phyloP scores from a whole-genome alignment of 2,329 filamentous ascomycete species.

The Microascus cirrosus region DNA sequence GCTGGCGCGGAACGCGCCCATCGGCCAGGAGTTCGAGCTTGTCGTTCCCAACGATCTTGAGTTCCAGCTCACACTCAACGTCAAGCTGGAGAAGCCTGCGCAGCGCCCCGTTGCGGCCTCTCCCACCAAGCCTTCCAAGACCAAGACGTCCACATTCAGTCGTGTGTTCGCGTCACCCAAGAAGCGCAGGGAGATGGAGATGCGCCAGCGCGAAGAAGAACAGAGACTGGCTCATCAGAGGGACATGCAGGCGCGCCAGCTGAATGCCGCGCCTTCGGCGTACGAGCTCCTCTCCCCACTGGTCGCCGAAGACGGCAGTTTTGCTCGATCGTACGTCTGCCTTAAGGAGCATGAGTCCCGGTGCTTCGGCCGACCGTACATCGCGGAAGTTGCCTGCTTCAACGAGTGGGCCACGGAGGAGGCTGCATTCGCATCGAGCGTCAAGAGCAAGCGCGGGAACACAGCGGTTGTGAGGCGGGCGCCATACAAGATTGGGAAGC shows the following conservation, averaged over 20 bases:
- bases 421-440: slow-evolving; percentile 64
- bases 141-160: slow-evolving; percentile 82
- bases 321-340: slow-evolving; percentile 86
- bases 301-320: slow-evolving; percentile 84
- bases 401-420: slow-evolving; percentile 98
- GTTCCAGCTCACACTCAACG: slow-evolving; percentile 93
- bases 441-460: slow-evolving; percentile 83
- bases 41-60: slow-evolving; percentile 97
- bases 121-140: slow-evolving; percentile 47
- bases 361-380: slow-evolving; percentile 80
- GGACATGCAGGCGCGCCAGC: slow-evolving; percentile 53
- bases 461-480: slow-evolving; percentile 65
- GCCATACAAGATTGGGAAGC: slow-evolving; percentile 92
- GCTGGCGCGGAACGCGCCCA: slow-evolving; percentile 80
- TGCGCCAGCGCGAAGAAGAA: slow-evolving; percentile 72
- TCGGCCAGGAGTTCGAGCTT: slow-evolving; percentile 96
- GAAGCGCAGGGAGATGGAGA: slow-evolving; percentile 90
- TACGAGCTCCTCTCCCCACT: slow-evolving; percentile 84
- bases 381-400: slow-evolving; percentile 86
- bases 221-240: slow-evolving; percentile 56
- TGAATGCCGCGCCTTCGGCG: slow-evolving; percentile 54
- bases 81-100: slow-evolving; percentile 78
- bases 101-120: slow-evolving; percentile 33
- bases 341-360: slow-evolving; percentile 83
- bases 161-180: slow-evolving; percentile 89